A percentile compares a stretch with the other conserved stretches of the same genome.
These are phyloP conservation scores for Cutaneotrichosporon sp. DNA, from an alignment of 1,284 basidiomycete genomes.

Conservation along the genomic window DNA sequence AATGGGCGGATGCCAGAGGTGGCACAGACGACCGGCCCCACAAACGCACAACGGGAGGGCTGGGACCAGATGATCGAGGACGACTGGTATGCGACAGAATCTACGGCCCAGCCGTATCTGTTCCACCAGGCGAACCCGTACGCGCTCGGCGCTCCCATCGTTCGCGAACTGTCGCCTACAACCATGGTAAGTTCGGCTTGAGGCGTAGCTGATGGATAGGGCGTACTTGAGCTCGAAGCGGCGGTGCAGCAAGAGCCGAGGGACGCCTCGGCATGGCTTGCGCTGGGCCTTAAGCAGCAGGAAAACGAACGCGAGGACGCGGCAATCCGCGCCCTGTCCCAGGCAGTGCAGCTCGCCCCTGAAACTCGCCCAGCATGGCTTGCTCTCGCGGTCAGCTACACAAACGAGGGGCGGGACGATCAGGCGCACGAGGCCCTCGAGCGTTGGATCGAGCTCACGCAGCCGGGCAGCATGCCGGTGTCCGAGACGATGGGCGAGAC, in stretches of 20 bases:
- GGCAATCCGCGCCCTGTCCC: conserved; percentile 78
- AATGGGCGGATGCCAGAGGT: conserved; percentile 21
- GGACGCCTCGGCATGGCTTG: conserved; percentile 76
- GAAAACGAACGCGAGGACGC: conserved; percentile 94
- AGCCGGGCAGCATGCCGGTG: conserved; percentile 15
- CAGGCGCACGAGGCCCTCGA: conserved; percentile 73
- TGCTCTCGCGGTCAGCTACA: conserved; percentile 83
- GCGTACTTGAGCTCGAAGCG: conserved; percentile 83
- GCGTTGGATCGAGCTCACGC: conserved; percentile 61
- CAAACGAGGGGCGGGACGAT: conserved; percentile 77
- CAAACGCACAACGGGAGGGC: conserved; percentile 7
- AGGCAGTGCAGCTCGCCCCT: conserved; percentile 76
- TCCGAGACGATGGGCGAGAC: conserved; percentile 12
- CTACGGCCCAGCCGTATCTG: conserved; percentile 54
- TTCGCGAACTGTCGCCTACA: conserved; percentile 38
- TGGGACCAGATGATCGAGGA: conserved; percentile 69
- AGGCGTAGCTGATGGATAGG: conserved; percentile 55
- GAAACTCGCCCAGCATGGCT: conserved; percentile 76
- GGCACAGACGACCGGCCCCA: conserved; percentile 21
- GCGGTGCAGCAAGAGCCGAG: conserved; percentile 72
- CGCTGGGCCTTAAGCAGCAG: conserved; percentile 94
- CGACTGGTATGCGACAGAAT: conserved; percentile 79
- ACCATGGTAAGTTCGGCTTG: conserved; percentile 24
- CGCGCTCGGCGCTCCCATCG: conserved; percentile 55
- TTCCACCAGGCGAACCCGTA: conserved; percentile 83